Evolutionary conservation across 164 flowering plant species (phyloP).

Genomic region (Tetrastigma voinierianum): DNA sequence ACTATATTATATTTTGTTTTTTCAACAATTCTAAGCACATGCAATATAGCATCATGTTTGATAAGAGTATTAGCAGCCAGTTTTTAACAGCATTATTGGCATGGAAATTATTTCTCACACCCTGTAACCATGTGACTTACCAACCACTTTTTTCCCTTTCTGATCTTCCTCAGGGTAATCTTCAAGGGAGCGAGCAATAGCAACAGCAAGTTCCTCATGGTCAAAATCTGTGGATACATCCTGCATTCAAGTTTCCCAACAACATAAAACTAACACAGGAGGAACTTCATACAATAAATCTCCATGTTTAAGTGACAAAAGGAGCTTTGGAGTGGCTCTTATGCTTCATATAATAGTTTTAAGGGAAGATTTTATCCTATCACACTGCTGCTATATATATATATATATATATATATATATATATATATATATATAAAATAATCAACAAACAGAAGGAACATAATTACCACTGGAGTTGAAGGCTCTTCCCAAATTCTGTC

Average conservation of each 20-base stretch:
- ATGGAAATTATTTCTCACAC: not conserved
- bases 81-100: not conserved
- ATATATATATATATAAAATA: no score
- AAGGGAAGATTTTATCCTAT: no score
- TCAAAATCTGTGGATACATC: slow-evolving; percentile 59
- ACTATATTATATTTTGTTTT: no score
- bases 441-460: not conserved
- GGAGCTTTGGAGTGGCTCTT: not conserved
- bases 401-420: no score
- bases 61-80: not conserved
- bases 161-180: slow-evolving; percentile 51
- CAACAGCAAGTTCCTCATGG: slow-evolving; percentile 74
- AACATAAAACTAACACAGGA: not conserved
- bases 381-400: no score
- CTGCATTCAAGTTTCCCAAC: slow-evolving; percentile 33
- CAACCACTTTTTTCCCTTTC: slow-evolving; percentile 54
- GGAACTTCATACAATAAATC: slow-evolving; percentile 5
- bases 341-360: not conserved
- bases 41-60: not conserved
- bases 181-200: slow-evolving; percentile 76
- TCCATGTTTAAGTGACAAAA: not conserved
- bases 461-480: slow-evolving; percentile 38
- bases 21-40: not conserved
- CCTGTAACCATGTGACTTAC: slow-evolving; percentile 32
- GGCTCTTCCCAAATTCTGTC: slow-evolving; percentile 34